Conservation (phyloP, 2,329 filamentous ascomycete species). For the Alternaria angustiovoidea region DNA sequence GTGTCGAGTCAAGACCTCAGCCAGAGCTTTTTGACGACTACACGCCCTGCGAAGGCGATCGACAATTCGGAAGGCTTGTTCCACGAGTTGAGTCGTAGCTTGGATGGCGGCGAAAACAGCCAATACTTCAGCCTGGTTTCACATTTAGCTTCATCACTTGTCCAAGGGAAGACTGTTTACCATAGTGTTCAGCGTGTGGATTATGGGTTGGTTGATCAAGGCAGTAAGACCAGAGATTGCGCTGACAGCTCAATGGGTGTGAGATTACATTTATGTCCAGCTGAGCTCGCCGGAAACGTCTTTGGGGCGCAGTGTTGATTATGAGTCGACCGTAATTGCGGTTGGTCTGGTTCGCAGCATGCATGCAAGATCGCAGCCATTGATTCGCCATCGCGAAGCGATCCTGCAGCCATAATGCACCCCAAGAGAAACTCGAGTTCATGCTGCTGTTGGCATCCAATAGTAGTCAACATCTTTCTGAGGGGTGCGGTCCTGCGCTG, state of each 20-base stretch:
- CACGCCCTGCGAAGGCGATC: constrained; percentile 23
- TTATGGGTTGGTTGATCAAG: not conserved
- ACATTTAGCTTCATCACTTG: not conserved
- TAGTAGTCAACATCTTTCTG: not conserved
- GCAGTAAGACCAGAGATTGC: not conserved
- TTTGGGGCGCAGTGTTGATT: constrained; percentile 7
- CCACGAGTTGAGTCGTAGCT: constrained; percentile 13
- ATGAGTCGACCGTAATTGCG: not conserved
- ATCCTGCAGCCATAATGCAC: constrained; percentile 9
- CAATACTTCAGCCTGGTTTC: not conserved
- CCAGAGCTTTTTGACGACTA: constrained; percentile 19
- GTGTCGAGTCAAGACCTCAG: not conserved
- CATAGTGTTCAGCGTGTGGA: not conserved
- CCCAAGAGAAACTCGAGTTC: not conserved
- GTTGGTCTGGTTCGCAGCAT: constrained; percentile 9
- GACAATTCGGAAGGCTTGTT: constrained; percentile 19
- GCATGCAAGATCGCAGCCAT: not conserved
- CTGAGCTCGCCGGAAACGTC: not conserved
- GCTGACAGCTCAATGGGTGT: not conserved
- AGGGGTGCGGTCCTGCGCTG: not conserved
- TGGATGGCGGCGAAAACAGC: not conserved
- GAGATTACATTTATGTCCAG: not conserved
- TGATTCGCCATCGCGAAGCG: constrained; percentile 9
- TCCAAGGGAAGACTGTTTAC: not conserved
- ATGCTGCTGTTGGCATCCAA: not conserved